Percentiles rank a stretch among this genome's conserved stretches.
Evolutionary conservation across 78 protist species (phyloP).

Genomic region (slime mould (Dictyostelium discoideum)): DNA sequence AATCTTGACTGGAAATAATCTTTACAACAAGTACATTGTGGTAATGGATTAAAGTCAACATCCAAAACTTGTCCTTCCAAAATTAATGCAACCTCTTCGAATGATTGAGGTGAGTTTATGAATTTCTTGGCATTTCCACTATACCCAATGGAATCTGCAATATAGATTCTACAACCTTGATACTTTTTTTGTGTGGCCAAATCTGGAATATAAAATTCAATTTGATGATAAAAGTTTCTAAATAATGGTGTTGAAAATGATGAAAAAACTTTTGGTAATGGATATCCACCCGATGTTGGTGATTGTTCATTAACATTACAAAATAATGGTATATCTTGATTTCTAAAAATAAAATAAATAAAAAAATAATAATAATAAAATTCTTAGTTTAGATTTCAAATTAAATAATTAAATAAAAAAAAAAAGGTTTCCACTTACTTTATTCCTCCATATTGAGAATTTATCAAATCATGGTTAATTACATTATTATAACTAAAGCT

Average conservation of each 20-base stretch:
- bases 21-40: slow-evolving; percentile 56
- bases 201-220: slow-evolving; percentile 66
- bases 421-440: neutral
- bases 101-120: slow-evolving; percentile 41
- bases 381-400: too few species aligned
- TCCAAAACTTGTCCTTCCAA: slow-evolving; percentile 64
- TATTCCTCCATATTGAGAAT: neutral
- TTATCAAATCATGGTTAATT: neutral
- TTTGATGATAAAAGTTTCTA: slow-evolving; percentile 75
- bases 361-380: neutral
- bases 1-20: slow-evolving; percentile 71
- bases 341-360: neutral
- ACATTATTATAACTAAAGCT: neutral
- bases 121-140: slow-evolving; percentile 73
- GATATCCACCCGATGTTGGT: slow-evolving; percentile 31
- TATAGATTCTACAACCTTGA: slow-evolving; percentile 43
- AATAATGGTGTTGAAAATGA: slow-evolving; percentile 53
- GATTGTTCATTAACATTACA: slow-evolving; percentile 22
- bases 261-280: slow-evolving; percentile 66
- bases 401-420: neutral
- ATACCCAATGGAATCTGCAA: slow-evolving; percentile 47
- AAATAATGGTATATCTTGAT: slow-evolving; percentile 64
- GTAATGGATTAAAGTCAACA: slow-evolving; percentile 57
- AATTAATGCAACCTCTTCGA: slow-evolving; percentile 38
- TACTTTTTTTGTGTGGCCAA: slow-evolving; percentile 23